These are phyloP conservation scores for Myrica gale DNA, from an alignment of 306 rosid genomes.

Conservation along the genomic window DNA sequence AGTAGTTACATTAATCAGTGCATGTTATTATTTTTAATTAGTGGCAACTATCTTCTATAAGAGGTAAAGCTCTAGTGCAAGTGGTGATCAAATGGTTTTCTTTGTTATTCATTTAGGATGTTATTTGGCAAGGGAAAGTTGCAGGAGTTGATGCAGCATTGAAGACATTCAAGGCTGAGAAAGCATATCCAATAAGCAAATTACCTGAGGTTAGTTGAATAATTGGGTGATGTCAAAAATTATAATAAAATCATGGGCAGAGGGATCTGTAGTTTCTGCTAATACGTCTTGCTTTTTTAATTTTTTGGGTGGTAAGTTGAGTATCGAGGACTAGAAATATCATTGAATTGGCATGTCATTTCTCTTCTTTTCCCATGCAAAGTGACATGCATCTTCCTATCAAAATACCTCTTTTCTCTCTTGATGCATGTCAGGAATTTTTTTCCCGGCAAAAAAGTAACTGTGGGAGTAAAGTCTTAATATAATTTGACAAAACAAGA, in stretches of 20 bases:
- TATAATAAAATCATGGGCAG: slow-evolving; percentile 6
- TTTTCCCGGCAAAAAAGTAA: no score
- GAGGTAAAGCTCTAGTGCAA: not conserved
- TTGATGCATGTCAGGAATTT: not conserved
- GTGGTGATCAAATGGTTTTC: not conserved
- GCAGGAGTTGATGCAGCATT: slow-evolving; percentile 85
- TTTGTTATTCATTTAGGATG: slow-evolving; percentile 54
- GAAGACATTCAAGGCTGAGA: slow-evolving; percentile 75
- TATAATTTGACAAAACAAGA: no score
- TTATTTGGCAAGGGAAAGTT: slow-evolving; percentile 81
- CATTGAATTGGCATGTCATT: not conserved
- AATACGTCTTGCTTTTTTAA: not conserved
- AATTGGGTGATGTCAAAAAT: slow-evolving; percentile 11
- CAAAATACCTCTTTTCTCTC: not conserved
- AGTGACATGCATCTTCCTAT: not conserved
- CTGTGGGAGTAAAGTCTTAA: no score
- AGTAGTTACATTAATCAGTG: not conserved
- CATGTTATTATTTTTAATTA: not conserved
- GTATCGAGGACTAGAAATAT: not conserved
- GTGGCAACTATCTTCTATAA: not conserved
- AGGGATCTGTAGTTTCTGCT: slow-evolving; percentile 12
- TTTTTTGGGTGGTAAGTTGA: not conserved
- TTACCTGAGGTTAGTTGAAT: slow-evolving; percentile 61
- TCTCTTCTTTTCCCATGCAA: not conserved
- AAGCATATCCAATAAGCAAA: slow-evolving; percentile 69